Conservation (phyloP, 2,329 filamentous ascomycete species). For the Fusarium sp. region DNA sequence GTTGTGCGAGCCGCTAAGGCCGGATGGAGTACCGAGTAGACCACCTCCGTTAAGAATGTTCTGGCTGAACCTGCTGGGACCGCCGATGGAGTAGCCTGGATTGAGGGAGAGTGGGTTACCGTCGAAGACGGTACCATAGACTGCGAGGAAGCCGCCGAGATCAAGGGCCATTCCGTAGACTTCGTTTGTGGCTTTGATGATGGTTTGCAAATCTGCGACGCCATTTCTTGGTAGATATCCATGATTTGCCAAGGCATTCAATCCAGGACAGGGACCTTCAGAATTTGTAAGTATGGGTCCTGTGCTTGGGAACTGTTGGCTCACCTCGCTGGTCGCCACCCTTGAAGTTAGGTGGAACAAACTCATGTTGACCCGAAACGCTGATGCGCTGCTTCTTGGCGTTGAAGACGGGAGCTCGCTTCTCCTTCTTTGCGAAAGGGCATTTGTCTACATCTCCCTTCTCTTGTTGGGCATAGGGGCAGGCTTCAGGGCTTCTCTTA, state of each 20-base stretch:
- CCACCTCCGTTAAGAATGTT: conserved; percentile 58
- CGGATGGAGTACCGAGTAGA: conserved; percentile 19
- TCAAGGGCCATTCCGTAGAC: conserved; percentile 64
- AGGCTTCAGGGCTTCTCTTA: not conserved
- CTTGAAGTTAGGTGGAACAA: conserved; percentile 7
- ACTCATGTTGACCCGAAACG: conserved; percentile 2
- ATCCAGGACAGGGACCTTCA: conserved; percentile 9
- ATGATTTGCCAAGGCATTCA: conserved; percentile 19
- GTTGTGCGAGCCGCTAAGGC: conserved; percentile 65
- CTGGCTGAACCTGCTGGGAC: conserved; percentile 53
- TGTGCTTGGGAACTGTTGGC: not conserved
- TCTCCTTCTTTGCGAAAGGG: conserved; percentile 2
- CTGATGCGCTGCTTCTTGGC: conserved; percentile 14
- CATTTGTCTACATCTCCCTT: not conserved
- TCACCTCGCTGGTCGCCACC: conserved; percentile 9
- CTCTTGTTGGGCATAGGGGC: conserved; percentile 1
- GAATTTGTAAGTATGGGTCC: rapidly evolving
- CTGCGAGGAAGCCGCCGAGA: conserved; percentile 57
- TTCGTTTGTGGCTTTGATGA: conserved; percentile 17
- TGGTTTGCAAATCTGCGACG: conserved; percentile 12
- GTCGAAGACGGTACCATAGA: conserved; percentile 62
- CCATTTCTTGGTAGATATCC: conserved; percentile 11
- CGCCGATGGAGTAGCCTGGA: conserved; percentile 66
- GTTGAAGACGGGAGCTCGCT: conserved; percentile 1
- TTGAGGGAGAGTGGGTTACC: conserved; percentile 64